A percentile compares a stretch with the other conserved stretches of the same genome.
Evolutionary conservation across 1,139 yeast species (phyloP).

Genomic region (Arxiozyma bovina): DNA sequence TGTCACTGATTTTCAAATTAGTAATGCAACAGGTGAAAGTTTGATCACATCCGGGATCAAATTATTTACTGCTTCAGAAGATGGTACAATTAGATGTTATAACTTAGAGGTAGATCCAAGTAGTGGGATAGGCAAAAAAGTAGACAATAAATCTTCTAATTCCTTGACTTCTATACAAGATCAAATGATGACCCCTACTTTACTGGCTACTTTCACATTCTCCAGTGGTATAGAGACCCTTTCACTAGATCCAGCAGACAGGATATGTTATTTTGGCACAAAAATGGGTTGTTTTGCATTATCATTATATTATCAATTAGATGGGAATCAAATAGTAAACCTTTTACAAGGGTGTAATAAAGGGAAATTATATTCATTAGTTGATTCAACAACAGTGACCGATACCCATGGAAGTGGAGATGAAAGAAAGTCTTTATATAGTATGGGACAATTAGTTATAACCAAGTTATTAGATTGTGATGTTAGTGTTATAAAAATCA

Average conservation of each 20-base stretch:
- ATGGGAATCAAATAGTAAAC: constrained; percentile 17
- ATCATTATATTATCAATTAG: constrained; percentile 20
- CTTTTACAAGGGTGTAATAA: constrained; percentile 17
- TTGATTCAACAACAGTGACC: constrained; percentile 10
- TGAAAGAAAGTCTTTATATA: constrained; percentile 14
- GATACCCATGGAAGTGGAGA: constrained; percentile 4
- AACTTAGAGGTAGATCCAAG: constrained; percentile 31
- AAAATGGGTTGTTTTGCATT: constrained; percentile 41
- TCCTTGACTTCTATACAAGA: neutral
- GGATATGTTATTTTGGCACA: constrained; percentile 66
- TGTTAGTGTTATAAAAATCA: constrained; percentile 48
- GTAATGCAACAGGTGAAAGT: constrained; percentile 22
- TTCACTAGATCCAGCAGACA: constrained; percentile 72
- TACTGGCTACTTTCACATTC: constrained; percentile 64
- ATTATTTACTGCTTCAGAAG: constrained; percentile 63
- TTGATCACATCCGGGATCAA: constrained; percentile 45
- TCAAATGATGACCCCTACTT: constrained; percentile 18
- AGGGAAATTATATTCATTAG: constrained; percentile 23
- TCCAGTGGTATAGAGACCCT: constrained; percentile 50
- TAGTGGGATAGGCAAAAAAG: constrained; percentile 3
- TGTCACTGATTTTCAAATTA: constrained; percentile 48
- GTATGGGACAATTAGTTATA: constrained; percentile 25
- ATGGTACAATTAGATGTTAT: constrained; percentile 66
- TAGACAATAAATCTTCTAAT: neutral
- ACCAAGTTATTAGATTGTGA: constrained; percentile 16